Conservation (phyloP, 139 green algal genomes). For the Tetradesmus obliquus region DNA sequence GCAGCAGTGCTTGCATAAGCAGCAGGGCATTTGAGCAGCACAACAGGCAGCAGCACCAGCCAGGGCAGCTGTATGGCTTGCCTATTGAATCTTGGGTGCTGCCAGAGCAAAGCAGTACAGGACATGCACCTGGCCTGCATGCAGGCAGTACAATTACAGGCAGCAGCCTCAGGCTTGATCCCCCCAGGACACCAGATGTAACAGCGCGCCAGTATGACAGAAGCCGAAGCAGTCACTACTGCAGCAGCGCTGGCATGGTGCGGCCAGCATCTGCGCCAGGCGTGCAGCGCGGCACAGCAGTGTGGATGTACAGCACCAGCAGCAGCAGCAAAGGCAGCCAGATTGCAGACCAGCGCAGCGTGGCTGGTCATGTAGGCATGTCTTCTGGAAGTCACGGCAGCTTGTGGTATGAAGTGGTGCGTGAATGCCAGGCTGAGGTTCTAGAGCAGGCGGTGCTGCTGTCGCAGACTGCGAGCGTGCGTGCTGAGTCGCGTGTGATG, state of each 20-base stretch:
- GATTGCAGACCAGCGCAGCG: background rate
- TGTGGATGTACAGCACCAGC: background rate
- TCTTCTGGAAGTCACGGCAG: background rate
- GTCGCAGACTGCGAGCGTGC: background rate
- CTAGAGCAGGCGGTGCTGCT: background rate
- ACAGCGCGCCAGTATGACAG: background rate
- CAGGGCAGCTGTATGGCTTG: background rate
- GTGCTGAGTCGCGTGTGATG: background rate
- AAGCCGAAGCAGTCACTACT: background rate
- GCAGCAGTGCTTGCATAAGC: background rate
- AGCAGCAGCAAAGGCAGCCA: background rate
- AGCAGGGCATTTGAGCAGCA: background rate
- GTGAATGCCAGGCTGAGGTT: background rate
- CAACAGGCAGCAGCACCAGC: background rate
- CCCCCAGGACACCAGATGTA: background rate
- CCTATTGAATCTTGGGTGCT: background rate
- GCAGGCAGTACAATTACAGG: background rate
- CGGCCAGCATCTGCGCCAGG: background rate
- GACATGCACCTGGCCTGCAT: background rate
- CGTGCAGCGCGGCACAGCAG: background rate
- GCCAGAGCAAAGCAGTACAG: background rate
- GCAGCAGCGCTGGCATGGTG: background rate
- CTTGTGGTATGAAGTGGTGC: conserved; percentile 5
- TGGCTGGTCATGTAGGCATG: too few species aligned
- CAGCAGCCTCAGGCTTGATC: background rate